These are phyloP conservation scores for Mycena capillaripes DNA, from an alignment of 768 basidiomycete genomes.

Conservation along the genomic window DNA sequence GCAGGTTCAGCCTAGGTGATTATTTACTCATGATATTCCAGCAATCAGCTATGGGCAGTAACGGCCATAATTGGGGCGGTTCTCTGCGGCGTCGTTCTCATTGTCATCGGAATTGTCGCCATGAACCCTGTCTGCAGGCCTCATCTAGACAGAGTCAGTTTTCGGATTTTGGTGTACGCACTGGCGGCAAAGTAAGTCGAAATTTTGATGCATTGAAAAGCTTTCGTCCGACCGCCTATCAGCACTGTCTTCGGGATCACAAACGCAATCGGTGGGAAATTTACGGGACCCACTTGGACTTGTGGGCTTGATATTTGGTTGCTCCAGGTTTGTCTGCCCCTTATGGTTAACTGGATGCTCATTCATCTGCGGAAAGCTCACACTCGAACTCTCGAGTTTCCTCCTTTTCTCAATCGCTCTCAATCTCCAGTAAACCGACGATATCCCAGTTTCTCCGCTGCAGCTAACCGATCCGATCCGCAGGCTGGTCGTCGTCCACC, in stretches of 20 bases:
- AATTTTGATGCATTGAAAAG: no score
- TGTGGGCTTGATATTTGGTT: slow-evolving; percentile 40
- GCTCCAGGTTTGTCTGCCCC: slow-evolving; percentile 7
- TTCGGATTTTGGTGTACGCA: slow-evolving; percentile 37
- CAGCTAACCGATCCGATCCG: background rate
- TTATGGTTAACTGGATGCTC: background rate
- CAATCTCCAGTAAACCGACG: slow-evolving; percentile 36
- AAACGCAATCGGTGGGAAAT: slow-evolving; percentile 35
- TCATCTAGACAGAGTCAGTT: slow-evolving; percentile 40
- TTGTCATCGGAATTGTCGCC: slow-evolving; percentile 29
- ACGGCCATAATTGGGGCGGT: slow-evolving; percentile 31
- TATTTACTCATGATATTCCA: background rate
- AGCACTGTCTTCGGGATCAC: slow-evolving; percentile 37
- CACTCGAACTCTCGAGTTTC: slow-evolving; percentile 39
- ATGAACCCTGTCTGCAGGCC: slow-evolving; percentile 23
- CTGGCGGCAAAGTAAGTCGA: slow-evolving; percentile 39
- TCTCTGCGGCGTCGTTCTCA: slow-evolving; percentile 37
- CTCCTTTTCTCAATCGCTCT: slow-evolving; percentile 39
- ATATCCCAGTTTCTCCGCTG: background rate
- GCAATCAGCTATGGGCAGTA: slow-evolving; percentile 18
- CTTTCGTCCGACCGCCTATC: background rate
- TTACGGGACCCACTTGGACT: slow-evolving; percentile 26
- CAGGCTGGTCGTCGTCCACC: slow-evolving; percentile 40
- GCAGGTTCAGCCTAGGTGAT: no score
- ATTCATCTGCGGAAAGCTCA: slow-evolving; percentile 1